A percentile compares a stretch with the other conserved stretches of the same genome.
These are phyloP conservation scores for Fraxinus greggii DNA, from an alignment of 305 asterid species.

Conservation along the genomic window DNA sequence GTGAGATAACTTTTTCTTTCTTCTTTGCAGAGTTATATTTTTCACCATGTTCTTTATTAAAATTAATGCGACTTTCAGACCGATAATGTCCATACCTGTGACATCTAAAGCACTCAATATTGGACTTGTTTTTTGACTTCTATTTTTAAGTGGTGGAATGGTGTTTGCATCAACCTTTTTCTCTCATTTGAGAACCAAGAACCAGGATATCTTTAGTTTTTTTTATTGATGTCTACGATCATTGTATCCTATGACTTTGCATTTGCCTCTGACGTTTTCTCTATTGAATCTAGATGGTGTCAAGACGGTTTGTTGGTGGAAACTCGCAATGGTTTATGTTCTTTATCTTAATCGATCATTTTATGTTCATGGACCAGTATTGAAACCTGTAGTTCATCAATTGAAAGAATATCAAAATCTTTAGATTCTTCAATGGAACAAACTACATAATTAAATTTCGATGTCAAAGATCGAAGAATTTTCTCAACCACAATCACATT, in stretches of 20 bases:
- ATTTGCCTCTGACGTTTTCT: background rate
- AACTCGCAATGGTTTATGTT: background rate
- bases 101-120: background rate
- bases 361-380: background rate
- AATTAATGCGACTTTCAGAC: background rate
- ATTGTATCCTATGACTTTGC: too few relatives aligned
- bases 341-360: background rate
- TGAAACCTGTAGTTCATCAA: background rate
- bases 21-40: background rate
- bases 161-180: background rate
- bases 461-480: background rate
- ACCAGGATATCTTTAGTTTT: background rate
- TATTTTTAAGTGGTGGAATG: background rate
- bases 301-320: background rate
- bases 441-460: background rate
- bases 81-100: slow-evolving; percentile 19
- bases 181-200: background rate
- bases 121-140: background rate
- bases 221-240: background rate
- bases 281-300: background rate
- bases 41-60: background rate
- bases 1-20: background rate
- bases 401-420: too few relatives aligned
- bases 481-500: background rate
- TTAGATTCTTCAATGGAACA: too few relatives aligned